Evolutionary conservation across 805 yeast species (phyloP).

Genomic region (Barnettozyma botsteinii): DNA sequence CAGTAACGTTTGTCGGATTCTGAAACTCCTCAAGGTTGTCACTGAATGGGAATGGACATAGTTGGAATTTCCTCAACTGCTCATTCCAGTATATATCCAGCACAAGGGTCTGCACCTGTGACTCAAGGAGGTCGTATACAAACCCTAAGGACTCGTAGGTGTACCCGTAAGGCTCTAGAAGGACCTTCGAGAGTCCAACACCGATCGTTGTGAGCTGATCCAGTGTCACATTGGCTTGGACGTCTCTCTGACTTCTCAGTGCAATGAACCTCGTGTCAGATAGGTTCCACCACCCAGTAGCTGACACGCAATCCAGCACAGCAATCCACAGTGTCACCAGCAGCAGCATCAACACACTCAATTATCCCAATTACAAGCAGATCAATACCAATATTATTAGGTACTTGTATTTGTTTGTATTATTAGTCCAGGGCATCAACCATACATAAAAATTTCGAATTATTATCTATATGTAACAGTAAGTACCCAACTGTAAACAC

Average conservation of each 20-base stretch:
- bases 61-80: slow-evolving; percentile 41
- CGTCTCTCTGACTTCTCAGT: slow-evolving; percentile 42
- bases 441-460: too few relatives aligned
- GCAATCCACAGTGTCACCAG: too few relatives aligned
- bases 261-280: slow-evolving; percentile 30
- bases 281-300: slow-evolving; percentile 28
- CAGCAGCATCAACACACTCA: neutral
- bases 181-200: slow-evolving; percentile 28
- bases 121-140: slow-evolving; percentile 30
- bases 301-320: neutral
- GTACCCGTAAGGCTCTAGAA: slow-evolving; percentile 31
- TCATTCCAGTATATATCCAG: slow-evolving; percentile 56
- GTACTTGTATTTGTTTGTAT: too few relatives aligned
- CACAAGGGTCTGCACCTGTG: slow-evolving; percentile 42
- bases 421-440: too few relatives aligned
- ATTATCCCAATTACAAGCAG: too few relatives aligned
- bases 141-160: slow-evolving; percentile 25
- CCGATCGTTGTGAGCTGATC: slow-evolving; percentile 38
- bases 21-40: slow-evolving; percentile 15
- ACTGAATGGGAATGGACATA: slow-evolving; percentile 45
- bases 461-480: too few relatives aligned
- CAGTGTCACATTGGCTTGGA: slow-evolving; percentile 34
- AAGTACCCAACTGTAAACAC: too few relatives aligned
- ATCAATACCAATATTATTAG: neutral
- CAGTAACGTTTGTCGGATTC: slow-evolving; percentile 11